Evolutionary conservation across 441 rosid genomes (phyloP), one percentile per base, ranked within the genome.

Genomic region (Euphorbia celastroides): DNA sequence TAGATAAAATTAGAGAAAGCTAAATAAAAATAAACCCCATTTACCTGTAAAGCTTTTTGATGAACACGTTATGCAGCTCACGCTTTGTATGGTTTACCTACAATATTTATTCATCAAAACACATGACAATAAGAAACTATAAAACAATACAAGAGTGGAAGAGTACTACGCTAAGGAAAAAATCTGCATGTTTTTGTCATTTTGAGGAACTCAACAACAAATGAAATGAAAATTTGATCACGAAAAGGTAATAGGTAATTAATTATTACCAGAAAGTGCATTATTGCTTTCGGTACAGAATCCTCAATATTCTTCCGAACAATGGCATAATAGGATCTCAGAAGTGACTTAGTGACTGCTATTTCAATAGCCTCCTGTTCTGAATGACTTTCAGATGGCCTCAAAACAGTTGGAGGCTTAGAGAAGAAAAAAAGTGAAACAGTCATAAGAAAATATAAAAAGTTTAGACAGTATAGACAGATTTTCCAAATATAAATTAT

Each of bases 11-110:
- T 58, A 38, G 68, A 58, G 32, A 17, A 54, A 55, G 3, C 64
- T 23, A 59, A 41, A 54, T 28, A 0, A 48, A 56, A 4, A 3
- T 16, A 17, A 36, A 1, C 55, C 31, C 19, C 8, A 23, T 31
- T 61, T 56, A 77, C 80, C 88, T 84, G 83, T 88, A 88, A 55
- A 88, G 92, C 79, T 82, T 88, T 79, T 79, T 85, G 60, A 88
- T 88, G 79, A 88, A 85, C 62, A 88, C 83, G 72, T 86, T 88
- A 78, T 88, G 96, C 75, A 88, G 71, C 65, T 88, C 96, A 1
- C 96, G 88, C 77, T 89, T 94, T 3, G 99, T 82, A 78, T 89
- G 91, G 62, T 94, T 84, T 59, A 94, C 99, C 98, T 94, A 32
- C 70, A 73, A 42, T 11, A 38, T 38, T 22, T 5, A 52, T 22